Base-by-base conservation (phyloP, 2,329 filamentous ascomycete species). In the Alternaria gansuensis region DNA sequence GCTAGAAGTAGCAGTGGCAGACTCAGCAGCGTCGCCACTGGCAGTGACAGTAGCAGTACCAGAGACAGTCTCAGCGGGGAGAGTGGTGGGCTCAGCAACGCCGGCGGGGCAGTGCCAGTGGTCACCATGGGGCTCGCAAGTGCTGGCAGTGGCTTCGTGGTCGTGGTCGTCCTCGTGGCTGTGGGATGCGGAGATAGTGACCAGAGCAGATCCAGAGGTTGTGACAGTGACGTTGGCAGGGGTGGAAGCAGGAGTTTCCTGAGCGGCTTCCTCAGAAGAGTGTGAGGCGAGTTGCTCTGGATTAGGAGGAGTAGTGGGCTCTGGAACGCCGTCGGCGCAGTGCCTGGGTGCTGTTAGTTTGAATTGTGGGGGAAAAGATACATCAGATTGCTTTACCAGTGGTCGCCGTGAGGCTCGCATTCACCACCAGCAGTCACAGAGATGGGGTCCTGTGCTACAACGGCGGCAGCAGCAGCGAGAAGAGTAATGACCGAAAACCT, bases 21-120 rank as follows among this genome's bases (percentile, higher is more conserved):
- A 40, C 49, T 37, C 34, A 51, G 44, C 34, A 44, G 54, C 29
- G 10, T 44, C 53, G 4, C 54, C 24, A 13, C 57, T 51, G 8
- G 59, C 56, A 14, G 50, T 46, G 5, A 58, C 58, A 11, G 63
- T 51, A 17, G 65, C 55, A 48, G 53, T 51, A 11, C 50, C 17
- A 14, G 56, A 58, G 14, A 33, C 51, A 3, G 50, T 28, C 23
- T 21, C 43, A 28, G 51, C 56, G 36, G 67, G 69, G 2, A 49
- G 40, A 9, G 66, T 64, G 2, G 66, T 70, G 9, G 70, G 70
- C 59, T 71, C 64, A 3, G 68, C 34, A n/a, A 71, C 68, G n/a
- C 70, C 68, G 14, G 58, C 60, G 0, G 68, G 70, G 43, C 70
- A 72, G 58, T 71, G 64, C 68, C 69, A 72, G 58, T 73, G 69